These are phyloP conservation scores for Erysimum cheiranthoides DNA, from an alignment of 345 rosid species.

Conservation along the genomic window DNA sequence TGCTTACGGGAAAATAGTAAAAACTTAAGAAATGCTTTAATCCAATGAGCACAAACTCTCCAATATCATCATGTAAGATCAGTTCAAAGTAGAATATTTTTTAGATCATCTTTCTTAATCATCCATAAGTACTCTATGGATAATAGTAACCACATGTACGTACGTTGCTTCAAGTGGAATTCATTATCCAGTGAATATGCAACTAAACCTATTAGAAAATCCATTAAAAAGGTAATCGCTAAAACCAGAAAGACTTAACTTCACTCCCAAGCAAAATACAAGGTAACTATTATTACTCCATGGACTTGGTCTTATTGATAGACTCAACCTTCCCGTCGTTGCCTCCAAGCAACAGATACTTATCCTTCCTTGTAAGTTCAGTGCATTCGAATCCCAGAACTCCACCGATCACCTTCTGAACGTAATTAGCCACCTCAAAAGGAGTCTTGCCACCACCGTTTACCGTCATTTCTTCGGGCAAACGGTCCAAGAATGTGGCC, in stretches of 20 bases:
- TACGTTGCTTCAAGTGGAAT: no score
- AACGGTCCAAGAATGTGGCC: slow-evolving; percentile 78
- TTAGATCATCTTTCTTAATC: no score
- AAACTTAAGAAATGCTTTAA: no score
- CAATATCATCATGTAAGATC: no score
- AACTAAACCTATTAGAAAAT: slow-evolving; percentile 8
- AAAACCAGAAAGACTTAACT: slow-evolving; percentile 27
- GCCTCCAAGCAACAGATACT: slow-evolving; percentile 86
- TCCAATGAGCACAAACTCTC: no score
- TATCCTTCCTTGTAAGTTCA: slow-evolving; percentile 85
- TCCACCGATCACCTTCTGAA: slow-evolving; percentile 81
- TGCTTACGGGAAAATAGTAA: no score
- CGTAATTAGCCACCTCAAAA: slow-evolving; percentile 90
- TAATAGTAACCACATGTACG: no score
- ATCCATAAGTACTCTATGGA: no score
- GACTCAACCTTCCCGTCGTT: slow-evolving; percentile 97
- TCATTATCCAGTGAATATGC: slow-evolving; percentile 5
- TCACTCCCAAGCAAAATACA: slow-evolving; percentile 32
- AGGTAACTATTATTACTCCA: slow-evolving; percentile 11
- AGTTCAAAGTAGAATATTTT: no score
- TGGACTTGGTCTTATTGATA: slow-evolving; percentile 54
- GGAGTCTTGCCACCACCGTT: slow-evolving; percentile 89
- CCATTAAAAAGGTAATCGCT: background rate
- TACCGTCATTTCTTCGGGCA: slow-evolving; percentile 80
- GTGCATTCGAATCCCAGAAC: slow-evolving; percentile 84